Evolutionary conservation across 2,329 filamentous ascomycete species (phyloP), one percentile per base, ranked within the genome.

Genomic region (Pestalotiopsis sp.): DNA sequence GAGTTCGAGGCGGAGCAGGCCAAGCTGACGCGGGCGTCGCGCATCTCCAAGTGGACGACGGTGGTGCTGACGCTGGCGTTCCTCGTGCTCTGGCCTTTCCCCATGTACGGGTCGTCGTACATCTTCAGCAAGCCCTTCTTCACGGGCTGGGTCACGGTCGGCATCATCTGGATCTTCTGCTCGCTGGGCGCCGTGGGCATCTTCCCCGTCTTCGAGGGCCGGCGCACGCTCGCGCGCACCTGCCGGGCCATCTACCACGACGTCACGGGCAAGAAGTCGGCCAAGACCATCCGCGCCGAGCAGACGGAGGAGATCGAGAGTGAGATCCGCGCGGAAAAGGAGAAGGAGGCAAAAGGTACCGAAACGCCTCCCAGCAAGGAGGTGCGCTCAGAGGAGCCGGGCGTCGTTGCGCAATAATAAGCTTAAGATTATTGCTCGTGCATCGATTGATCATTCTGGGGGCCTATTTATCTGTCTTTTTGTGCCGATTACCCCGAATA

Each of bases 51-150:
- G 63, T 76, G 75, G 66, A 79, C 80, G 39, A 93, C 91, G 0
- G 82, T 89, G 11, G 79, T 86, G 72, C 84, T 93, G 82, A 92
- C 93, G 0, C 70, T 97, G 0, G 86, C 89, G 0, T 84, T 97
- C 68, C 83, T 97, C 0, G 85, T 97, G 2, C 86, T 97, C 17
- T 97, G 94, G 94, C 94, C 95, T 0, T 95, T 97, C 87, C 94
- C 94, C 1, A 90, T 97, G 89, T 97, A 96, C 76, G 94, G 93
- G 12, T 86, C 86, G 0, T 88, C 88, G 0, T 97, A 97, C 77
- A 87, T 97, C 66, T 97, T 96, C 81, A 90, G 86, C 79, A 92
- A 93, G 83, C 85, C 85, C 27, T 96, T 96, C 84, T 96, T 95
- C 80, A 93, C 92, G 0, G 92, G 92, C 60, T 95, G 92, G 92